Evolutionary conservation across 1,284 basidiomycete genomes (phyloP).

Genomic region (Mixia osmundae): DNA sequence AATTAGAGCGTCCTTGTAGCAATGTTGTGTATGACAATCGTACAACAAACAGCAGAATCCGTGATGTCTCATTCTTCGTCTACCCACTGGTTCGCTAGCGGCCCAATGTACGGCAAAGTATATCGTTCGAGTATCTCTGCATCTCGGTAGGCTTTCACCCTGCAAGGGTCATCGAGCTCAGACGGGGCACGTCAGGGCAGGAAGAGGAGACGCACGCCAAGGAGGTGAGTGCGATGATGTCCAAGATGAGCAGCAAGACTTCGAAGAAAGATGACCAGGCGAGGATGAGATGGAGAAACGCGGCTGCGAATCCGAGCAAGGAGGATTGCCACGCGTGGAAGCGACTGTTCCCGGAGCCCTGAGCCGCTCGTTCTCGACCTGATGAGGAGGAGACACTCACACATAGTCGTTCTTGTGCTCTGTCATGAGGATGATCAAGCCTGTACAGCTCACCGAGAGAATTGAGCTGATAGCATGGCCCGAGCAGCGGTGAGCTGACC

Average conservation of each 20-base stretch:
- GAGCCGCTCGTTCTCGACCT: neutral
- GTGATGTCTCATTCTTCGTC: conserved; percentile 35
- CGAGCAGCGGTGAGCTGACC: too few relatives aligned
- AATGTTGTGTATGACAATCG: too few relatives aligned
- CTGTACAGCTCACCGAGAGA: too few relatives aligned
- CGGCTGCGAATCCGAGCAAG: conserved; percentile 39
- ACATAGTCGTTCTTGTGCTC: conserved; percentile 60
- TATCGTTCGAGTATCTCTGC: conserved; percentile 37
- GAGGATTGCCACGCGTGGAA: conserved; percentile 52
- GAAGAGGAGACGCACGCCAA: conserved; percentile 11
- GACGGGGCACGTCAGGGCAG: conserved; percentile 5
- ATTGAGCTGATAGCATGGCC: too few relatives aligned
- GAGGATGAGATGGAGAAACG: conserved; percentile 37
- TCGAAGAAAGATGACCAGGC: conserved; percentile 11
- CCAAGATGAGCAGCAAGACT: conserved; percentile 3
- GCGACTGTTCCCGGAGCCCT: conserved; percentile 4
- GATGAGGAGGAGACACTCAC: conserved; percentile 27
- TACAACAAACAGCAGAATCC: too few relatives aligned
- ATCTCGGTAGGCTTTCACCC: conserved; percentile 40
- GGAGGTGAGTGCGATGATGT: conserved; percentile 3
- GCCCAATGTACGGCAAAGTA: conserved; percentile 41
- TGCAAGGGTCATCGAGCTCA: conserved; percentile 21
- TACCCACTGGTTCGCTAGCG: conserved; percentile 46
- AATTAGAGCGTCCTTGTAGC: too few relatives aligned
- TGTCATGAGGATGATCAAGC: conserved; percentile 39